These are phyloP conservation scores for Pseudoperonospora humuli DNA, from an alignment of 352 stramenopile genomes.

Conservation along the genomic window DNA sequence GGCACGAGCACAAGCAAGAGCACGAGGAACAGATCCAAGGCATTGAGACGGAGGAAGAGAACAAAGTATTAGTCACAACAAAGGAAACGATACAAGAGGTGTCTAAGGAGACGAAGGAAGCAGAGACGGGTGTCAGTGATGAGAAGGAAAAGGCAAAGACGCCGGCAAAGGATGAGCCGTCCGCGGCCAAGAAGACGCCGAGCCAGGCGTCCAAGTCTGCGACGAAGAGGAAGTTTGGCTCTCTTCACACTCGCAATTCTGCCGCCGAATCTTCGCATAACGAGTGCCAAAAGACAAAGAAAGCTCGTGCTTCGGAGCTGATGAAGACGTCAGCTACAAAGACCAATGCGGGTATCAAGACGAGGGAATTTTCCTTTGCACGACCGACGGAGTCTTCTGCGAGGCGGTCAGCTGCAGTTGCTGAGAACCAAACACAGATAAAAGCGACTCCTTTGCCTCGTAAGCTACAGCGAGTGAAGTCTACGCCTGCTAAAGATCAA, in stretches of 20 bases:
- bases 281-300: conserved; percentile 22
- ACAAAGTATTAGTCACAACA: background rate
- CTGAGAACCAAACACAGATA: conserved; percentile 11
- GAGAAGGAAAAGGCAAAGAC: background rate
- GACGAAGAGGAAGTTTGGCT: conserved; percentile 23
- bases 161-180: conserved; percentile 1
- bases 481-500: conserved; percentile 6
- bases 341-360: conserved; percentile 5
- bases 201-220: conserved; percentile 5
- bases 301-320: conserved; percentile 9
- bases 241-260: conserved; percentile 2
- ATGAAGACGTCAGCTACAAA: conserved; percentile 9
- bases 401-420: conserved; percentile 13
- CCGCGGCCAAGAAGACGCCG: background rate
- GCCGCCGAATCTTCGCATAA: conserved; percentile 1
- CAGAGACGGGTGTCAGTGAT: background rate
- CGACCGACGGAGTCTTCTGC: conserved; percentile 25
- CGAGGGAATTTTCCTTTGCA: conserved; percentile 26
- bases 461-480: conserved; percentile 4
- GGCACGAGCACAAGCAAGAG: too few species aligned
- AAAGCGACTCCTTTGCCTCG: conserved; percentile 8
- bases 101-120: background rate
- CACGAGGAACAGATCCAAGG: conserved; percentile 3
- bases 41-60: conserved; percentile 6
- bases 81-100: background rate